Conservation (phyloP, 208 protist species). For the Trypanosomatidae sp. region DNA sequence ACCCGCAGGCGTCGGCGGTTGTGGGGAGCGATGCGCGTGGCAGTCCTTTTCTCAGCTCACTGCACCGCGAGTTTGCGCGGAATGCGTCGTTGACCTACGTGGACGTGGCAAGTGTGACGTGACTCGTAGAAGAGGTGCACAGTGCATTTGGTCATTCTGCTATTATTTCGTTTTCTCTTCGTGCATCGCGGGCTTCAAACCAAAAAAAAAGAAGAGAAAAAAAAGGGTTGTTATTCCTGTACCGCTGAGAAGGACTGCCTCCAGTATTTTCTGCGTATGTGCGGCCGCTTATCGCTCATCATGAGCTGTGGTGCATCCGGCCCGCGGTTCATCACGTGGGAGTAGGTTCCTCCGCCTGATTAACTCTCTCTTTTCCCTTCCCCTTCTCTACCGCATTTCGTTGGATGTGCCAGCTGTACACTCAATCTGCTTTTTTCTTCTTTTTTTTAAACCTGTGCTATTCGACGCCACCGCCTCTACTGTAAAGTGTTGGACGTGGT, state of each 20-base stretch:
- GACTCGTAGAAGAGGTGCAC: not conserved
- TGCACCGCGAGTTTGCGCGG: constrained; percentile 38
- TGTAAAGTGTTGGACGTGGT: too few species aligned
- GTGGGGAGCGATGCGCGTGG: constrained; percentile 41
- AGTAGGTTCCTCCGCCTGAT: not conserved
- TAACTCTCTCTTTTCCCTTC: not conserved
- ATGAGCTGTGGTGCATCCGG: not conserved
- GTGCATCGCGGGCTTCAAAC: too few species aligned
- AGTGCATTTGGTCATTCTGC: not conserved
- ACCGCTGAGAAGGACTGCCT: too few species aligned
- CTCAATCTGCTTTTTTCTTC: not conserved
- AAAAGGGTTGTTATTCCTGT: too few species aligned
- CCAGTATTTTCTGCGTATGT: too few species aligned
- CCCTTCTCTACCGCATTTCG: not conserved
- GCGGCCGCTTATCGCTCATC: too few species aligned
- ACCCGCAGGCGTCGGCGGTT: constrained; percentile 41
- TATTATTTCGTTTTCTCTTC: too few species aligned
- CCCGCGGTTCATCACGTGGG: too few species aligned
- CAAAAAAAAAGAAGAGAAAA: too few species aligned
- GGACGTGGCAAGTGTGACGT: constrained; percentile 10
- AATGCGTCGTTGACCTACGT: constrained; percentile 35
- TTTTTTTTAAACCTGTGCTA: too few species aligned
- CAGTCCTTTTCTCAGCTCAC: constrained; percentile 9
- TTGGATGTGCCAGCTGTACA: not conserved
- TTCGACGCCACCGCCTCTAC: too few species aligned